Conservation (phyloP, 805 yeast genomes). For the Scheffersomyces lignosus region DNA sequence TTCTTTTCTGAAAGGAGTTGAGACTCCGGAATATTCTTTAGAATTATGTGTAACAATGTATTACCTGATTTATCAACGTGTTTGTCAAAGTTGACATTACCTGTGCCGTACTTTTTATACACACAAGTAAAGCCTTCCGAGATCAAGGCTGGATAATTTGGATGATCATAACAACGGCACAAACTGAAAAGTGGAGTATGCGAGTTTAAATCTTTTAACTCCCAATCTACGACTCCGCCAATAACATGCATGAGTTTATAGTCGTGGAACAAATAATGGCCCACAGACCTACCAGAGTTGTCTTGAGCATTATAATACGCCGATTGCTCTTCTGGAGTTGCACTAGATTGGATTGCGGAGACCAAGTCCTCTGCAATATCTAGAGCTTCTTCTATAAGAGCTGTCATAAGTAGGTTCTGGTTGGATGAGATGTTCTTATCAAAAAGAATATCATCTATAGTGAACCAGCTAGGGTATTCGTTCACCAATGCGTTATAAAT, state of each 20-base stretch:
- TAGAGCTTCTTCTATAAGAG: constrained; percentile 55
- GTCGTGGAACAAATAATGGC: constrained; percentile 70
- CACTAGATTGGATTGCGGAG: constrained; percentile 38
- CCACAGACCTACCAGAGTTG: constrained; percentile 56
- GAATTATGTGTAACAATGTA: constrained; percentile 71
- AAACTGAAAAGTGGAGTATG: constrained; percentile 80
- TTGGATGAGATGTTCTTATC: constrained; percentile 57
- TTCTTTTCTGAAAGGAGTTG: constrained; percentile 18
- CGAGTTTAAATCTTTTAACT: constrained; percentile 55
- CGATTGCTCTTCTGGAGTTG: constrained; percentile 46
- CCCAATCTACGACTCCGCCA: constrained; percentile 72
- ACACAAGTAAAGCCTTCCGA: constrained; percentile 46
- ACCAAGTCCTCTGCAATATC: constrained; percentile 48
- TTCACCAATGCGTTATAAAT: constrained; percentile 49
- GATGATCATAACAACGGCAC: constrained; percentile 79
- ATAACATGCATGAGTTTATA: constrained; percentile 49
- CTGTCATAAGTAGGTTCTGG: constrained; percentile 57
- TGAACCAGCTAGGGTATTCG: constrained; percentile 47
- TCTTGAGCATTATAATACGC: constrained; percentile 55
- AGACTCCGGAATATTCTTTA: constrained; percentile 43
- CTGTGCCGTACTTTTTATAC: constrained; percentile 38
- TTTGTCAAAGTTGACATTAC: constrained; percentile 47
- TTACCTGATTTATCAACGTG: constrained; percentile 78
- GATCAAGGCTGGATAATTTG: constrained; percentile 54
- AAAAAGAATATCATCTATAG: constrained; percentile 64